Evolutionary conservation across 2,329 filamentous ascomycete genomes (phyloP).

Genomic region (Reticulascus tulasneorum): DNA sequence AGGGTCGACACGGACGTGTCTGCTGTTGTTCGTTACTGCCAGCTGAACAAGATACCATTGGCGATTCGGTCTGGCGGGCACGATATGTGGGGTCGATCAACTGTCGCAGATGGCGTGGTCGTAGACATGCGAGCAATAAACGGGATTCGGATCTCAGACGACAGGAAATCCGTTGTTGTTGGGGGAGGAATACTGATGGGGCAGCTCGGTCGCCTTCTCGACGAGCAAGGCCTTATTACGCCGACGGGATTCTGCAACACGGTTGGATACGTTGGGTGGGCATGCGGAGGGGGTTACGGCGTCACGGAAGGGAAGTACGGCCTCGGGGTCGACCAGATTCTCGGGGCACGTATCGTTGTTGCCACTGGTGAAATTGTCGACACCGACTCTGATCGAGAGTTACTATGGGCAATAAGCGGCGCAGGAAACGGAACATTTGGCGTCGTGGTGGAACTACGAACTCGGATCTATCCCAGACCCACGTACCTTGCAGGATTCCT

Average conservation of each 20-base stretch:
- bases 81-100: conserved; percentile 4
- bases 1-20: too few species aligned
- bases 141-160: not conserved
- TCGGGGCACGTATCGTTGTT: conserved; percentile 33
- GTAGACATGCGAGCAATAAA: conserved; percentile 10
- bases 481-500: too few species aligned
- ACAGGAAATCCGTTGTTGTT: conserved; percentile 4
- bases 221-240: too few species aligned
- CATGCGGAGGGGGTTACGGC: conserved; percentile 27
- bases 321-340: conserved; percentile 30
- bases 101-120: conserved; percentile 1
- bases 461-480: conserved; percentile 34
- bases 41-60: not conserved
- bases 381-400: conserved; percentile 27
- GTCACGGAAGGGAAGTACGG: conserved; percentile 25
- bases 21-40: too few species aligned
- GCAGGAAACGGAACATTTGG: conserved; percentile 33
- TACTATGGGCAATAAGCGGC: conserved; percentile 33
- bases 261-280: conserved; percentile 29
- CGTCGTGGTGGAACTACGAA: conserved; percentile 32
- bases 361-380: conserved; percentile 28
- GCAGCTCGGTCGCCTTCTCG: conserved; percentile 3
- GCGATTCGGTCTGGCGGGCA: conserved; percentile 8
- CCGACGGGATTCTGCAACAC: too few species aligned
- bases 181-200: conserved; percentile 6